Base-by-base conservation (phyloP, 805 yeast species). In the Candida golubevii region DNA sequence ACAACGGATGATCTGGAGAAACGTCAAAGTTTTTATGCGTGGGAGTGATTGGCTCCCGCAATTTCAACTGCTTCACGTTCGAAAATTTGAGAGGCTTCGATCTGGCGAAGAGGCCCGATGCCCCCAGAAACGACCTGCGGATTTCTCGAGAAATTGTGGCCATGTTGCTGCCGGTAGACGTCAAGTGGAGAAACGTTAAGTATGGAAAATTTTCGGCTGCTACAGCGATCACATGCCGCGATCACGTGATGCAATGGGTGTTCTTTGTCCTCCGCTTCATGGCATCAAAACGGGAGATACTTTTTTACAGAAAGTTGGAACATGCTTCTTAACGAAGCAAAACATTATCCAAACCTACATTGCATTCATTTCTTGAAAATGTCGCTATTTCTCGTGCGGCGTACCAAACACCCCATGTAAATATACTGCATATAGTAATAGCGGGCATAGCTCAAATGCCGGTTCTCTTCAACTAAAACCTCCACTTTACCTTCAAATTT, bases 41-140 rank as follows among this genome's bases (percentile, higher is more conserved):
- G 12, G 99, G 98, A 11, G 87, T 77, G 53, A 93, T 84, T 12
- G 98, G 98, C 10, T 85, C 77, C 44, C 91, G 78, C 51, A 90
- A 74, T 50, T 72, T 67, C 49, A 85, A 65, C 36, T 63, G 56
- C 3, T 74, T 70, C 39, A 59, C 47, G 43, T 50, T 52, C 9
- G 46, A 50, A 38, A 60, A 58, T 33, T 45, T 45, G 42, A 60
- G 53, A 31, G 60, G 58, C 35, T 53, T 56, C 36, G 40, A 13
- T 32, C 58, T 44, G 23, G 51, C 52, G 13, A 40, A 42, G 8
- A 43, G 33, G 33, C 45, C 33, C 7, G 42, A 36, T 9, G 53
- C 38, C 31, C 15, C 31, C 47, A 40, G 49, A 26, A 53, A 44
- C 31, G 50, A 42, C 36, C 54, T 50, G 13, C 43, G 48, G 42